Conservation (phyloP, 257 asterid genomes). For the Forsythia suspensa region DNA sequence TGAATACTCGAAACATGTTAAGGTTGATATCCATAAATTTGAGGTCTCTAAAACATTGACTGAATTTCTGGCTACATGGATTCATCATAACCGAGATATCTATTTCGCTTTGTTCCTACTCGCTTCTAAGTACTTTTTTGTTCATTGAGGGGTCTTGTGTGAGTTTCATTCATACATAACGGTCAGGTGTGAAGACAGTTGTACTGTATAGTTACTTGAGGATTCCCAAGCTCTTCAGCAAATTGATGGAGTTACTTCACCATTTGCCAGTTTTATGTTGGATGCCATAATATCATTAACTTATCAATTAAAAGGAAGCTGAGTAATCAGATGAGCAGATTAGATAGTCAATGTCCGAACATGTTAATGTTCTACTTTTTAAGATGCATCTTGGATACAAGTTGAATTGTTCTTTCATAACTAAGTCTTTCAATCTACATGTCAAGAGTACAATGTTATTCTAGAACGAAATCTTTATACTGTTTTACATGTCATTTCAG, state of each 20-base stretch:
- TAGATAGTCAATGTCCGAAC: not conserved
- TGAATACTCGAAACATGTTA: not conserved
- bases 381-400: not conserved
- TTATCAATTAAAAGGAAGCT: not conserved
- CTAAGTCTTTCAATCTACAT: not conserved
- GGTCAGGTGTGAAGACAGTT: not conserved
- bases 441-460: not conserved
- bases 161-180: not conserved
- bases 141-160: not conserved
- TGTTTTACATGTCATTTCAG: not conserved
- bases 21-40: not conserved
- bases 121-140: not conserved
- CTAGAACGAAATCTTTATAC: not conserved
- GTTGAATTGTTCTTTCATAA: not conserved
- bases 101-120: not conserved
- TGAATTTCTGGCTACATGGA: not conserved
- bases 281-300: not conserved
- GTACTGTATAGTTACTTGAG: not conserved
- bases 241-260: not conserved
- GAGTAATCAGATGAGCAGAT: not conserved
- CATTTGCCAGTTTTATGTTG: not conserved
- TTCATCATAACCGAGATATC: not conserved
- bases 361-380: not conserved
- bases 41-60: not conserved
- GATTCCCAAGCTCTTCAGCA: not conserved